A percentile compares a stretch with the other conserved stretches of the same genome.
These are phyloP conservation scores for Bipolaris bicolor DNA, from an alignment of 2,329 filamentous ascomycete genomes.

Conservation along the genomic window DNA sequence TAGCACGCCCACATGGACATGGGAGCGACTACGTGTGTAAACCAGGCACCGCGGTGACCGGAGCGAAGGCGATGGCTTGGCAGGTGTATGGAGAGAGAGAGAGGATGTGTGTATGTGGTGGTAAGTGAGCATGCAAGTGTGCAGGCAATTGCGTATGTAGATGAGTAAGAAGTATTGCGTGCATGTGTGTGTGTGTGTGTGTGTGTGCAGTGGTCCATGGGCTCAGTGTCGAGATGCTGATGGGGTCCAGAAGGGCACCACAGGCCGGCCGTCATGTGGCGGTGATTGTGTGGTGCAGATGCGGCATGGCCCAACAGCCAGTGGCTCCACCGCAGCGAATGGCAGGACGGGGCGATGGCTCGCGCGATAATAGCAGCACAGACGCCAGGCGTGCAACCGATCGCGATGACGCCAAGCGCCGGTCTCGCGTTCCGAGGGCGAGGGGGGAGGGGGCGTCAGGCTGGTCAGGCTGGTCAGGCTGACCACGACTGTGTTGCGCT, in stretches of 20 bases:
- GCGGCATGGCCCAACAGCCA: constrained; percentile 14
- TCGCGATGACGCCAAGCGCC: constrained; percentile 39
- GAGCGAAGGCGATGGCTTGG: constrained; percentile 2
- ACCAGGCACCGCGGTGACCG: constrained; percentile 11
- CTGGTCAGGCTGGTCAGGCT: not conserved
- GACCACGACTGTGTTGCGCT: no score
- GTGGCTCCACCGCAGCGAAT: constrained; percentile 30
- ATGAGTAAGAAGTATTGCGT: not conserved
- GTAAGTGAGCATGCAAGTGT: not conserved
- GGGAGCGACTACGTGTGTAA: not conserved
- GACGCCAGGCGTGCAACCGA: constrained; percentile 31
- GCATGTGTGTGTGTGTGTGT: no score
- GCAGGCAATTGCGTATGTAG: not conserved
- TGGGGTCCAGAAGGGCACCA: constrained; percentile 33
- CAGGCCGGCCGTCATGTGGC: constrained; percentile 29
- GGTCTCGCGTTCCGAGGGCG: constrained; percentile 16
- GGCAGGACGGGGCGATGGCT: constrained; percentile 28
- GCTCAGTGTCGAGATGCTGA: constrained; percentile 26
- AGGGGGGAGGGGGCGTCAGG: not conserved
- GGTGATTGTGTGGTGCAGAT: constrained; percentile 17
- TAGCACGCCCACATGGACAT: constrained; percentile 2
- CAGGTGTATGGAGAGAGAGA: not conserved
- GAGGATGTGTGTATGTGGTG: not conserved
- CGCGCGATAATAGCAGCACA: constrained; percentile 30
- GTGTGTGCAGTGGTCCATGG: not conserved